Evolutionary conservation across 1,284 basidiomycete genomes (phyloP).

Genomic region (Cutaneotrichosporon arboriforme): DNA sequence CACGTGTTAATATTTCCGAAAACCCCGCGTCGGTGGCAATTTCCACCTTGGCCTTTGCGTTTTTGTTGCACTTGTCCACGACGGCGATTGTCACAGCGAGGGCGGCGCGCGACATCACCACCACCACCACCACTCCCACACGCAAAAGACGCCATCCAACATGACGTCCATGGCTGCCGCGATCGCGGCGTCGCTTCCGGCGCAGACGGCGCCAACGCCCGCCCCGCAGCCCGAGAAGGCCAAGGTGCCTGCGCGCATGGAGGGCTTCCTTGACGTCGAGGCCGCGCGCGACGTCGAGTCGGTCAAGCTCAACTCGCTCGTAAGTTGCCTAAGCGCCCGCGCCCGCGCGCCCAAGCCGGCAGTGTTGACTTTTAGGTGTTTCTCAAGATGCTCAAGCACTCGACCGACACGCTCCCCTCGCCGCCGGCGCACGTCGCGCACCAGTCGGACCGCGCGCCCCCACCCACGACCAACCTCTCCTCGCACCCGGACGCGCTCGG

Average conservation of each 20-base stretch:
- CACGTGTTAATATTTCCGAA: not conserved
- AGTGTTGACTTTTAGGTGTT: slow-evolving; percentile 59
- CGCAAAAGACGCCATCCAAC: slow-evolving; percentile 22
- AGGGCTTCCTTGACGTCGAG: slow-evolving; percentile 79
- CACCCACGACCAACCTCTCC: slow-evolving; percentile 39
- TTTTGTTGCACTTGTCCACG: not conserved
- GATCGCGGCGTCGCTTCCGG: slow-evolving; percentile 74
- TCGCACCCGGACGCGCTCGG: slow-evolving; percentile 63
- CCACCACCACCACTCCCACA: not conserved
- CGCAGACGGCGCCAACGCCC: slow-evolving; percentile 54
- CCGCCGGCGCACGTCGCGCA: slow-evolving; percentile 32
- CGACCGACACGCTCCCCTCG: slow-evolving; percentile 46
- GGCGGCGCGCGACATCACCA: not conserved
- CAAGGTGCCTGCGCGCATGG: slow-evolving; percentile 76
- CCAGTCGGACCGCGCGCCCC: slow-evolving; percentile 40
- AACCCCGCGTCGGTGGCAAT: not conserved
- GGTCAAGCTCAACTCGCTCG: slow-evolving; percentile 79
- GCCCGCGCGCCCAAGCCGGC: slow-evolving; percentile 42
- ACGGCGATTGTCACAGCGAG: not conserved
- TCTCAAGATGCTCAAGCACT: slow-evolving; percentile 81
- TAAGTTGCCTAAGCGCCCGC: no score
- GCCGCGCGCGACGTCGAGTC: slow-evolving; percentile 69
- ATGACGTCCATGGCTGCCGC: slow-evolving; percentile 72
- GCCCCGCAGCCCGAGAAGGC: slow-evolving; percentile 55
- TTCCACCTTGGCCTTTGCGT: slow-evolving; percentile 1